Conservation (phyloP, 768 basidiomycete species). For the Tulasnella calospora region DNA sequence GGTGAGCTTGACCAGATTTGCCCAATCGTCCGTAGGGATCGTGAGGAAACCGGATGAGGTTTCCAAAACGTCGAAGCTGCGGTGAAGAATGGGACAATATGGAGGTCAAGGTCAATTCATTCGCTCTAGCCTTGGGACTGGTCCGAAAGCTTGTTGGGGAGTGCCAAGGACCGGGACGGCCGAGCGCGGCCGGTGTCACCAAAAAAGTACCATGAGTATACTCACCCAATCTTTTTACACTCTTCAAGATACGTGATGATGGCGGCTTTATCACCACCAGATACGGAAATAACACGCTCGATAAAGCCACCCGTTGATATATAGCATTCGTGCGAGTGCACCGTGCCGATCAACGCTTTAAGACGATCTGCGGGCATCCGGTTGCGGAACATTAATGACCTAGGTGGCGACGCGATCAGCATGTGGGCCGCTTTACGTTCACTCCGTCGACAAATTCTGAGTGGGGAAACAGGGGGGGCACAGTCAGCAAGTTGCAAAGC, state of each 20-base stretch:
- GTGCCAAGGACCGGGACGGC: neutral
- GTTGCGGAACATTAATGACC: neutral
- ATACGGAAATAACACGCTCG: conserved; percentile 40
- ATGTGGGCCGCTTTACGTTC: conserved; percentile 38
- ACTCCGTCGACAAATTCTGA: conserved; percentile 43
- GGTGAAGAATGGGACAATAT: neutral
- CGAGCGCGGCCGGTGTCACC: neutral
- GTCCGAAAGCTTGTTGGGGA: neutral
- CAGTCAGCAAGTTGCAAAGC: neutral
- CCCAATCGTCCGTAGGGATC: conserved; percentile 46
- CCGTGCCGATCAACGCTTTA: conserved; percentile 40
- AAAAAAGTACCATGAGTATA: neutral
- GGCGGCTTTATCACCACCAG: conserved; percentile 36
- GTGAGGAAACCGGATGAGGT: conserved; percentile 45
- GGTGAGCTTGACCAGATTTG: conserved; percentile 41
- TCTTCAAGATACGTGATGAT: conserved; percentile 39
- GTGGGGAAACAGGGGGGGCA: neutral
- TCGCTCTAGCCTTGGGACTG: neutral
- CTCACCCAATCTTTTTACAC: conserved; percentile 41
- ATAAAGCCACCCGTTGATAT: conserved; percentile 46
- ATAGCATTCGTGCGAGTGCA: conserved; percentile 42
- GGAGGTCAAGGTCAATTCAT: neutral
- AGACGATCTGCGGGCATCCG: conserved; percentile 39
- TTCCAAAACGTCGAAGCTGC: conserved; percentile 45
- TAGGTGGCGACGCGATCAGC: conserved; percentile 29